Evolutionary conservation across 140 eudicot species (phyloP).

Genomic region (Anethum foeniculum): DNA sequence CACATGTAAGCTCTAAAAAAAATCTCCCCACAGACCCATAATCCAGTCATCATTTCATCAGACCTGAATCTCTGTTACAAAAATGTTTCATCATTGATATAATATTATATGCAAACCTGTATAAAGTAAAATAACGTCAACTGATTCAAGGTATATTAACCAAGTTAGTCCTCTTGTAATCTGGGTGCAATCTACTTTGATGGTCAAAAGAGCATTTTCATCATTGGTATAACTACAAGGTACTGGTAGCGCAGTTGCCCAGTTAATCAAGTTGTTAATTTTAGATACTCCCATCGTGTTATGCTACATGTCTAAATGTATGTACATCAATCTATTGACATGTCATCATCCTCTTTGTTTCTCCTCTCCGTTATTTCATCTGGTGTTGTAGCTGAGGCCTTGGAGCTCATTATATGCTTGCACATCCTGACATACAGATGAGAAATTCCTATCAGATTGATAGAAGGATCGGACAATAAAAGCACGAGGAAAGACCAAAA

Average conservation of each 20-base stretch:
- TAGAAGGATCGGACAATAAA: not conserved
- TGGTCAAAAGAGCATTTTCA: not conserved
- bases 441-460: not conserved
- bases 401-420: slow-evolving; percentile 44
- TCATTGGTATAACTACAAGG: not conserved
- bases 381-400: slow-evolving; percentile 32
- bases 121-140: not conserved
- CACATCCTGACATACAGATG: slow-evolving; percentile 49
- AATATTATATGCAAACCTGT: not conserved
- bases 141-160: not conserved
- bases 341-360: slow-evolving; percentile 47
- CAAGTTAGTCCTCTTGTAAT: not conserved
- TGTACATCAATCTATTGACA: slow-evolving; percentile 47
- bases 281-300: not conserved
- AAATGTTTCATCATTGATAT: not conserved
- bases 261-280: not conserved
- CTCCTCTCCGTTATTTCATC: slow-evolving; percentile 29
- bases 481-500: not conserved
- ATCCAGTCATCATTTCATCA: not conserved
- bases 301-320: slow-evolving; percentile 1
- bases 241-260: not conserved
- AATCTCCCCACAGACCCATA: not conserved
- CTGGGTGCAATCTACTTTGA: not conserved
- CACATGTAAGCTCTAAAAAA: not conserved
- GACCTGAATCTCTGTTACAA: not conserved